A percentile compares a stretch with the other conserved stretches of the same genome.
Evolutionary conservation across 257 asterid genomes (phyloP).

Genomic region (Coffea canephora): DNA sequence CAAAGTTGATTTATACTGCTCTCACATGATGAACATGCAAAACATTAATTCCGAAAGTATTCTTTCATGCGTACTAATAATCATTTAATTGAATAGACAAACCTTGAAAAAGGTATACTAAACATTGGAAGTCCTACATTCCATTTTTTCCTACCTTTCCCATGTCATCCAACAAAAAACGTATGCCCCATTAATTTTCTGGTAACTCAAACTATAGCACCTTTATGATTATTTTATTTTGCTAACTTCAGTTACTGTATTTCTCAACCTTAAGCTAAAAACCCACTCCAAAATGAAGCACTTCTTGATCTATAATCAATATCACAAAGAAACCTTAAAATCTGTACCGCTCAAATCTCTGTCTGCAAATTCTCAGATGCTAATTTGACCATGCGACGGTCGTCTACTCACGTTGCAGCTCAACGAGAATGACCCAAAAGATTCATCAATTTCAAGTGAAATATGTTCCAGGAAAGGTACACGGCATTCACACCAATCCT

Average conservation of each 20-base stretch:
- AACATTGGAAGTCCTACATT: slow-evolving; percentile 2
- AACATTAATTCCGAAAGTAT: neutral
- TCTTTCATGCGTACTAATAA: neutral
- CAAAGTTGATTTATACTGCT: neutral
- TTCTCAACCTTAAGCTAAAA: slow-evolving; percentile 7
- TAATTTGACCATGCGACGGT: neutral
- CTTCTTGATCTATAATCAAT: neutral
- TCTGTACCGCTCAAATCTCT: neutral
- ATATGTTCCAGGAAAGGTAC: neutral
- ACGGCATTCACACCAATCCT: neutral
- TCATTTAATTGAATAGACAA: neutral
- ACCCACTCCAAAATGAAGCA: neutral
- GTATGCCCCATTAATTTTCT: neutral
- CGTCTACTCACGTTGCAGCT: neutral
- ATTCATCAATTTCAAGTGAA: slow-evolving; percentile 3
- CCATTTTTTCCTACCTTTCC: neutral
- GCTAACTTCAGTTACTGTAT: neutral
- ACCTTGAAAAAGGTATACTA: neutral
- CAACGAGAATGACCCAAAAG: neutral
- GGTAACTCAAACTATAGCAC: neutral
- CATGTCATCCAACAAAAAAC: neutral
- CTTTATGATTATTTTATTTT: neutral
- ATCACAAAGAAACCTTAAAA: neutral
- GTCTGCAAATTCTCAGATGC: neutral
- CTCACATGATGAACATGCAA: neutral